Evolutionary conservation across 73 alveolate genomes (phyloP), one percentile per base, ranked within the genome.

Genomic region (Paramecium sexaurelia): DNA sequence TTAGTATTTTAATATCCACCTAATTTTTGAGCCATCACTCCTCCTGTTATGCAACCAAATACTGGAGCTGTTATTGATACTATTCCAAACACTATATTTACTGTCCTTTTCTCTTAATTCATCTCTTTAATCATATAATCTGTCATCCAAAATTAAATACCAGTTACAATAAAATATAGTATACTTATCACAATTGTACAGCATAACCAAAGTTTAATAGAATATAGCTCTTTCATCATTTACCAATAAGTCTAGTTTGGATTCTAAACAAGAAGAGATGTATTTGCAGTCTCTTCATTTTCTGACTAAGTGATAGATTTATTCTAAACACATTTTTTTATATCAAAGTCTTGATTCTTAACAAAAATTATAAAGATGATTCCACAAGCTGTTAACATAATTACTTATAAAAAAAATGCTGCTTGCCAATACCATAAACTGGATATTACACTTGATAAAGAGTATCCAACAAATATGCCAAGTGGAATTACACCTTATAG

Each of bases 101-200:
- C 98, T 20, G 84, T 87, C 8, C 92, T 41, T 13, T 93, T 89
- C 24, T 95, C 95, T 24, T 92, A 83, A 22, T 96, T 92, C 9
- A 98, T 86, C 22, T 94, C 99, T 39, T 51, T 93, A 45, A 87
- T 91, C 97, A 96, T 93, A 84, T 97, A 98, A 75, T 98, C 99
- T 55, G 99, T 85, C 83, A 95, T 95, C 99, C 99, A 98, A 84
- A 96, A 98, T 92, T 96, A 95, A 47, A 98, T 96, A 8, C 99
- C 99, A 6, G 99, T 96, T 9, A 96, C 94, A n/a, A 98, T 94
- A 86, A 96, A 98, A 83, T 94, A 94, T 90, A 98, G 95, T 1
- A 94, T 73, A 13, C 99, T 94, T 73, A 97, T 96, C 11, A 98
- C 96, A 33, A 96, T 9, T 7, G 93, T 69, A 40, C 45, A 45